A percentile compares a stretch with the other conserved stretches of the same genome.
Conservation (phyloP, 1,284 basidiomycete genomes). For the Leccinum colubrinum region DNA sequence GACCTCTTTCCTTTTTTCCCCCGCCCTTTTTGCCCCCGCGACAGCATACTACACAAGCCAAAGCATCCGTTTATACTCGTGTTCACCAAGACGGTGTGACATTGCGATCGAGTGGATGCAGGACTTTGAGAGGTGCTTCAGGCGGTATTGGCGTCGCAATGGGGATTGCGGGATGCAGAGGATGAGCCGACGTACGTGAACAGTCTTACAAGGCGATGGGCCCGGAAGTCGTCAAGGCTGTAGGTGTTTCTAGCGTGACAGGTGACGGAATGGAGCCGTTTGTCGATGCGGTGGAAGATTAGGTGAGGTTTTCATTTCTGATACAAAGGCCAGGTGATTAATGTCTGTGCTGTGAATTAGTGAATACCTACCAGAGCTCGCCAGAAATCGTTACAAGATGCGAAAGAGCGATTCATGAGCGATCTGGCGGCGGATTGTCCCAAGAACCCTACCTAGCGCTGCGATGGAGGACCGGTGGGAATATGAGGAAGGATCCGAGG, state of each 20-base stretch:
- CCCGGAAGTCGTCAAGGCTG: constrained; percentile 61
- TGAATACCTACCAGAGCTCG: constrained; percentile 90
- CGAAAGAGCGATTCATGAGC: constrained; percentile 78
- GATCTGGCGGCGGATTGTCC: constrained; percentile 79
- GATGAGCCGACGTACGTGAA: constrained; percentile 98
- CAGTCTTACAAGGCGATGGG: constrained; percentile 84
- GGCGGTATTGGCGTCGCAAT: constrained; percentile 63
- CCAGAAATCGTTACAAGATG: constrained; percentile 63
- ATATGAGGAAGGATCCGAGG: constrained; percentile 51
- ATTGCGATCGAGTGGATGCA: too few relatives aligned
- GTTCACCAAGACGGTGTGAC: too few relatives aligned
- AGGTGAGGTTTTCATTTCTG: constrained; percentile 47
- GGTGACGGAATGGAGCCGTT: constrained; percentile 92
- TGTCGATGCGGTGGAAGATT: constrained; percentile 79
- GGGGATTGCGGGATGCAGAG: constrained; percentile 69
- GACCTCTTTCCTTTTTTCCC: background rate
- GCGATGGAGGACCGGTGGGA: constrained; percentile 52
- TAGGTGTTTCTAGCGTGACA: constrained; percentile 94
- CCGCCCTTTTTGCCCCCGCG: background rate
- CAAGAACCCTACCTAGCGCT: constrained; percentile 40
- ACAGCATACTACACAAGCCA: too few relatives aligned
- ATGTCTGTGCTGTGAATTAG: constrained; percentile 38
- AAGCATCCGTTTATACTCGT: constrained; percentile 47
- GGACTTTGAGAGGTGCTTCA: constrained; percentile 54
- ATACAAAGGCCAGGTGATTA: constrained; percentile 7